phyloP scores from a whole-genome alignment of 2,329 filamentous ascomycete genomes.

The Fusarium tuaranense region DNA sequence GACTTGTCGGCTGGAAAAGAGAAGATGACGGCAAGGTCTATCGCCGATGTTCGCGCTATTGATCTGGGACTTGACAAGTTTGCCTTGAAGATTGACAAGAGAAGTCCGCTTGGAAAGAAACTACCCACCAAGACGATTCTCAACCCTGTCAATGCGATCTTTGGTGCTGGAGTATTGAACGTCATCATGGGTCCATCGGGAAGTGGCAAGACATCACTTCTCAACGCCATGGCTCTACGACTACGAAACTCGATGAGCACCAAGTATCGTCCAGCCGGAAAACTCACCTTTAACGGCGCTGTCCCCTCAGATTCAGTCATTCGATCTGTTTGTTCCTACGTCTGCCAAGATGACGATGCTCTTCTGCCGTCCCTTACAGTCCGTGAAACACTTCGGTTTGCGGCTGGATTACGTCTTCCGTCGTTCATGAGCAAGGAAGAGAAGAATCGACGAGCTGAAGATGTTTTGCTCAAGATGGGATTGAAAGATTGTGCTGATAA shows the following conservation, averaged over 20 bases:
- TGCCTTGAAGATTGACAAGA: constrained; percentile 73
- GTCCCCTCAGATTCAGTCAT: constrained; percentile 76
- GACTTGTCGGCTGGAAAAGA: constrained; percentile 79
- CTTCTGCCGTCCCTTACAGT: constrained; percentile 80
- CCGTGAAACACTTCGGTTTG: constrained; percentile 77
- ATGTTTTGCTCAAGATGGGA: constrained; percentile 79
- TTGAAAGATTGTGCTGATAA: constrained; percentile 84
- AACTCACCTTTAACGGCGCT: constrained; percentile 77
- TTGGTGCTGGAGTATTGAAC: constrained; percentile 76
- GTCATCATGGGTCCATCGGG: constrained; percentile 86
- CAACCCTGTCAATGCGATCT: constrained; percentile 73
- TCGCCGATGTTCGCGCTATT: constrained; percentile 68
- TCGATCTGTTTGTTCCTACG: constrained; percentile 79
- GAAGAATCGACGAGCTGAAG: constrained; percentile 76
- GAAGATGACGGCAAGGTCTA: constrained; percentile 68
- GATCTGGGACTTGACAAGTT: constrained; percentile 75
- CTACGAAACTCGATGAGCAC: constrained; percentile 72
- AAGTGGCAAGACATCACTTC: constrained; percentile 79
- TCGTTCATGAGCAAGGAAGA: constrained; percentile 76
- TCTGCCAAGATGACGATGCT: constrained; percentile 83
- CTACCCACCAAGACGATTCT: constrained; percentile 70
- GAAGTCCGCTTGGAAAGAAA: constrained; percentile 62
- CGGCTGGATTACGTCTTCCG: constrained; percentile 77
- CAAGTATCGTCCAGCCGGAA: constrained; percentile 70
- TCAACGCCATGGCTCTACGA: constrained; percentile 79